phyloP scores from a whole-genome alignment of 1,284 basidiomycete species.

The Fomes fomentarius region DNA sequence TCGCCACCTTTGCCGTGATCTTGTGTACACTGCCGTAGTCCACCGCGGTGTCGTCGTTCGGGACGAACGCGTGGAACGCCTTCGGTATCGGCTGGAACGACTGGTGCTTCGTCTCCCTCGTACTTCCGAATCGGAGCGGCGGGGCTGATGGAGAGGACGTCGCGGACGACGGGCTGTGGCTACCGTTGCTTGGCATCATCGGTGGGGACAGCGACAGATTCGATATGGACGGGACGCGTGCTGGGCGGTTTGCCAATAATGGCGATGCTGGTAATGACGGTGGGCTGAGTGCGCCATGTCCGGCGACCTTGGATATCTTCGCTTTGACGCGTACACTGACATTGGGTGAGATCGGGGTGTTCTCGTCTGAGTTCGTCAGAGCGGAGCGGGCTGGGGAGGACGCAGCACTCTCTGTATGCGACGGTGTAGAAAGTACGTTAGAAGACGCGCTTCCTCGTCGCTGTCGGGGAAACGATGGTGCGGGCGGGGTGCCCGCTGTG shows the following conservation, averaged over 20 bases:
- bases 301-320: constrained; percentile 31
- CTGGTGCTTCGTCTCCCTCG: constrained; percentile 27
- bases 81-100: constrained; percentile 26
- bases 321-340: constrained; percentile 32
- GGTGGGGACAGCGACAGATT: constrained; percentile 32
- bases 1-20: constrained; percentile 42
- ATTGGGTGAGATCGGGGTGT: constrained; percentile 21
- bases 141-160: constrained; percentile 19
- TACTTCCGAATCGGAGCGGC: constrained; percentile 25
- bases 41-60: constrained; percentile 36
- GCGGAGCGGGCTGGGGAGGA: constrained; percentile 24
- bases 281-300: constrained; percentile 20
- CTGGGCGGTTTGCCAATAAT: constrained; percentile 23
- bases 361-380: constrained; percentile 26
- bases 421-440: constrained; percentile 22
- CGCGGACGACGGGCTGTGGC: constrained; percentile 24
- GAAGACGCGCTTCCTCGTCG: constrained; percentile 36
- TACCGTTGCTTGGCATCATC: constrained; percentile 18
- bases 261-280: constrained; percentile 27
- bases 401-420: constrained; percentile 21
- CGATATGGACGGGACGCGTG: constrained; percentile 32
- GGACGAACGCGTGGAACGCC: constrained; percentile 22
- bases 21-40: constrained; percentile 27
- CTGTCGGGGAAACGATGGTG: constrained; percentile 14
- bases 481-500: constrained; percentile 18